Percentiles rank a stretch among this genome's conserved stretches.
These are phyloP conservation scores for Auricularia sp. DNA, from an alignment of 768 basidiomycete species.

Conservation along the genomic window DNA sequence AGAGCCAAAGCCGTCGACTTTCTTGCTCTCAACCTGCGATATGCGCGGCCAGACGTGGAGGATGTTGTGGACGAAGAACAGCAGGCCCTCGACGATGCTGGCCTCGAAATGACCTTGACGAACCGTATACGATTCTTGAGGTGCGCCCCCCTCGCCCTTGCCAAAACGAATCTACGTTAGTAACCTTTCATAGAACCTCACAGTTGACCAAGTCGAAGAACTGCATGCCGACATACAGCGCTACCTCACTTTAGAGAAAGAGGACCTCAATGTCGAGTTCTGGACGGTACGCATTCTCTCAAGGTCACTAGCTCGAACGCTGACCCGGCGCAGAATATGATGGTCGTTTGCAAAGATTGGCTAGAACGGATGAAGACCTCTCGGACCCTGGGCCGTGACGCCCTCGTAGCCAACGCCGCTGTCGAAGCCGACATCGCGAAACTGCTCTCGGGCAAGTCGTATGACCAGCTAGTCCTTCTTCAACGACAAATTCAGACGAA, in stretches of 20 bases:
- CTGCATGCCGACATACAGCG: slow-evolving; percentile 89
- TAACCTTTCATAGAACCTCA: slow-evolving; percentile 53
- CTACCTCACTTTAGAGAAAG: slow-evolving; percentile 79
- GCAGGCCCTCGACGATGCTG: slow-evolving; percentile 66
- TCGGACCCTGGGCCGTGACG: slow-evolving; percentile 45
- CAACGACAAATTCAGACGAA: slow-evolving; percentile 85
- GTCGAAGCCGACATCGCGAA: slow-evolving; percentile 80
- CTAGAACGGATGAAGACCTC: slow-evolving; percentile 63
- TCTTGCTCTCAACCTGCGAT: slow-evolving; percentile 88
- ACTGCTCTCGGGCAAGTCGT: slow-evolving; percentile 75
- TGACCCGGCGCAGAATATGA: slow-evolving; percentile 64
- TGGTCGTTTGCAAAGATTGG: slow-evolving; percentile 89
- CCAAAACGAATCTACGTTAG: background rate
- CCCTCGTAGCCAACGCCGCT: slow-evolving; percentile 51
- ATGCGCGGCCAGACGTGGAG: slow-evolving; percentile 47
- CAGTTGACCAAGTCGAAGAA: slow-evolving; percentile 81
- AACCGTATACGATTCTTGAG: slow-evolving; percentile 96
- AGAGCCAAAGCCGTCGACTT: slow-evolving; percentile 98
- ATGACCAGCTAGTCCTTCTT: slow-evolving; percentile 71
- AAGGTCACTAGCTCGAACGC: slow-evolving; percentile 5
- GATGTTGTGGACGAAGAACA: slow-evolving; percentile 57
- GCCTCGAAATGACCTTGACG: slow-evolving; percentile 97
- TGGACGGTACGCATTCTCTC: slow-evolving; percentile 66
- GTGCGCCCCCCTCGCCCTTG: slow-evolving; percentile 35
- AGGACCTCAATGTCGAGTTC: slow-evolving; percentile 84